Base-by-base conservation (phyloP, 2,329 filamentous ascomycete genomes). In the Aschersonia sp. region DNA sequence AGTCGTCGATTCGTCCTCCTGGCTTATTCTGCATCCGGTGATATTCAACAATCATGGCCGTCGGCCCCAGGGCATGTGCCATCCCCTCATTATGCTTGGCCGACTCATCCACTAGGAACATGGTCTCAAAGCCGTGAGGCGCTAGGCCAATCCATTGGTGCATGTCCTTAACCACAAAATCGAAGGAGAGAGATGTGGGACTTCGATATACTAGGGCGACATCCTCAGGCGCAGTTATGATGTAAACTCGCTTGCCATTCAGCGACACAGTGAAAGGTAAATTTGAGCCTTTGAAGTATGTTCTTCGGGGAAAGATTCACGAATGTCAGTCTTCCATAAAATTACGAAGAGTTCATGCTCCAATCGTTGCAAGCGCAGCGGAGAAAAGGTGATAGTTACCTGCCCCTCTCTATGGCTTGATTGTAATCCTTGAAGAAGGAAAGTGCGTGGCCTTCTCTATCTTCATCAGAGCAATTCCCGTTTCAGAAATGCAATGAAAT, bases 361-460 rank as follows among this genome's bases (percentile, higher is more conserved):
- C 9, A 39, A 39, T 4, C 22, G 22, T 3, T 22, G 22, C 4
- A 22, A 22, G 22, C 22, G 22, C 22, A n/a, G 30, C 8, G 14
- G 30, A 9, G 44, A 6, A 5, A 37, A 35, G 32, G 37, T 29
- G 9, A n/a, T 2, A 22, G 7, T 32, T 35, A 45, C 44, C 30
- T 37, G 30, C 29, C 44, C 9, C 37, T 9, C 10, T 45, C 44
- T 31, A 45, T 35, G 8, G 44, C 44, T 37, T 45, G 30, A 29
- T 45, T 45, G 44, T 45, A 45, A 35, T 45, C 44, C 14, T 45
- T 45, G 31, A 45, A 45, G 14, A 45, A 45, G 9, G 30, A 11
- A 8, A 30, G 32, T 9, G 30, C 44, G 32, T 45, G 44, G 44
- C 44, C 44, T 45, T 9, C 35, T 39, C 12, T 8, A 39, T 9